Conservation (phyloP, 768 basidiomycete species). For the Pilatotrama ljubarskyi region DNA sequence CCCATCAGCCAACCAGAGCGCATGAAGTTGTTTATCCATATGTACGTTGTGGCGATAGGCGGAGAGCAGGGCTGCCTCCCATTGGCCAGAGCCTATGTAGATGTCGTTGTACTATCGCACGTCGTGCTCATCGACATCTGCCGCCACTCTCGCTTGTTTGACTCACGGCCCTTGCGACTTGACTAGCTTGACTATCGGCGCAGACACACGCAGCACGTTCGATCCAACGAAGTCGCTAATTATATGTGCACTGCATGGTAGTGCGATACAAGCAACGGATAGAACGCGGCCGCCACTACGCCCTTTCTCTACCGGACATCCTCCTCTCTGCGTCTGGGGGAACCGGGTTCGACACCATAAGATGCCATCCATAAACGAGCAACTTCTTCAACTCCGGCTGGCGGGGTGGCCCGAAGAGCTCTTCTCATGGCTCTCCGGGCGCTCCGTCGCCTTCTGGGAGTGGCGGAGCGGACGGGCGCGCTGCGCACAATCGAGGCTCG, state of each 20-base stretch:
- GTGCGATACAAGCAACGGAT: slow-evolving; percentile 19
- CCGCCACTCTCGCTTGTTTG: not conserved
- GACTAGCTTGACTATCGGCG: not conserved
- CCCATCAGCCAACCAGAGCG: not conserved
- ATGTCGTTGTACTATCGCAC: not conserved
- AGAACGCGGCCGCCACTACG: slow-evolving; percentile 14
- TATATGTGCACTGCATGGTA: slow-evolving; percentile 18
- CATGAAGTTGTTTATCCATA: slow-evolving; percentile 7
- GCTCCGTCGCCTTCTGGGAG: not conserved
- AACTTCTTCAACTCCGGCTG: slow-evolving; percentile 14
- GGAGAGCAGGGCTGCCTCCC: not conserved
- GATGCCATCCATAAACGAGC: slow-evolving; percentile 20
- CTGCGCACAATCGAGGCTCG: slow-evolving; percentile 12
- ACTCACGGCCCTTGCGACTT: too few relatives aligned
- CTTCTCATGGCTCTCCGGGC: not conserved
- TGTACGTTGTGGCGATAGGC: slow-evolving; percentile 14
- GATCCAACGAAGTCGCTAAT: slow-evolving; percentile 6
- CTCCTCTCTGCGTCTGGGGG: not conserved
- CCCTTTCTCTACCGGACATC: slow-evolving; percentile 7
- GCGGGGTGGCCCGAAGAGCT: slow-evolving; percentile 16
- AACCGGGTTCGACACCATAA: slow-evolving; percentile 12
- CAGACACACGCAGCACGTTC: not conserved
- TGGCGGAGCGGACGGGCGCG: slow-evolving; percentile 16
- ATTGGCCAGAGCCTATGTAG: slow-evolving; percentile 14
- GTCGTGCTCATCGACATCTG: not conserved